phyloP scores from a whole-genome alignment of 164 flowering plant species.

The Taxillus chinensis region DNA sequence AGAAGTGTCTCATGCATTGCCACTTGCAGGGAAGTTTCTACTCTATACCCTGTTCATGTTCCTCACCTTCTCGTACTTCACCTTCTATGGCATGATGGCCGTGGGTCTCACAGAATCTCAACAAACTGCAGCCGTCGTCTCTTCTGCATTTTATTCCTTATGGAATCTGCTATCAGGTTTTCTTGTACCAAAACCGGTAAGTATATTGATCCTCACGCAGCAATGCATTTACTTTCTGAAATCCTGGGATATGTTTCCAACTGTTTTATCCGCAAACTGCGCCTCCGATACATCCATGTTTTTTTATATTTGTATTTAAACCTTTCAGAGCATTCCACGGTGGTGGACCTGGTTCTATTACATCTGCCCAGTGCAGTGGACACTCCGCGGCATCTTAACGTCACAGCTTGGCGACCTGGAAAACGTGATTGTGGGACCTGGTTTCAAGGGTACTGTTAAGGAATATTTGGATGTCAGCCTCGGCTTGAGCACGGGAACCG shows the following conservation, averaged over 20 bases:
- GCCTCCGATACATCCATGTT: neutral
- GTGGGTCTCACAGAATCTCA: slow-evolving; percentile 72
- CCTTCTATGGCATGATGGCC: slow-evolving; percentile 89
- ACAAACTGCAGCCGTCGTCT: slow-evolving; percentile 67
- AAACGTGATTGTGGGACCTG: slow-evolving; percentile 33
- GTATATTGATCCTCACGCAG: slow-evolving; percentile 6
- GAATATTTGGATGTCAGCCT: slow-evolving; percentile 37
- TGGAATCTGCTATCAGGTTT: slow-evolving; percentile 94
- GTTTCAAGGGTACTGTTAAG: slow-evolving; percentile 56
- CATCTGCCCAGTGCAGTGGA: slow-evolving; percentile 75
- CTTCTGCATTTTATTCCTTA: slow-evolving; percentile 82
- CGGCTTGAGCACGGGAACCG: slow-evolving; percentile 43
- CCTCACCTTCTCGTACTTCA: slow-evolving; percentile 75
- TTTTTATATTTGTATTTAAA: neutral
- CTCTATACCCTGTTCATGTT: slow-evolving; percentile 68
- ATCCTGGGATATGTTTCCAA: neutral
- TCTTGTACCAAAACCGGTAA: slow-evolving; percentile 69
- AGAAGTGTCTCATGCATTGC: neutral
- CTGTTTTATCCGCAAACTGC: no score
- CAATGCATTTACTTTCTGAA: neutral
- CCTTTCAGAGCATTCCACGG: slow-evolving; percentile 53
- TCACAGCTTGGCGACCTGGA: slow-evolving; percentile 89
- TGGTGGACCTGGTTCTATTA: slow-evolving; percentile 96
- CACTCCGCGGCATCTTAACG: slow-evolving; percentile 53
- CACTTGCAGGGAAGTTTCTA: slow-evolving; percentile 56